Evolutionary conservation across 2,329 filamentous ascomycete species (phyloP), one percentile per base, ranked within the genome.

Genomic region (Canariomyces notabilis): DNA sequence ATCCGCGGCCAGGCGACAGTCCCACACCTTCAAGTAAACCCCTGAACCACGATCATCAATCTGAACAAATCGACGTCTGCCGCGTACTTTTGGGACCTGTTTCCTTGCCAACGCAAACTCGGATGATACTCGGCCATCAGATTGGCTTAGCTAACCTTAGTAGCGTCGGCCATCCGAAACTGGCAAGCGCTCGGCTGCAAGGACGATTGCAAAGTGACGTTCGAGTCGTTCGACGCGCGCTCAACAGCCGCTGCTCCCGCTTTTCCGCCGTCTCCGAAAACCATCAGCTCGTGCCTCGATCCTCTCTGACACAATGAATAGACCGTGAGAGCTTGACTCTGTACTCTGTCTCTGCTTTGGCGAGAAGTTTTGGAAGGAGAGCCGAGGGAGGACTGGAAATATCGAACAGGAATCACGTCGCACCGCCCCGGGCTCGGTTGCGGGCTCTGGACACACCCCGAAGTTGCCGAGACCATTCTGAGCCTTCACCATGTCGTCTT

Each of bases 401-500:
- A 37, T 26, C 35, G 36, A 37, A 26, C 26, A 14, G 12, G 19
- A 11, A n/a, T 18, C 19, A 31, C 29, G 8, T 23, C 29, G 6
- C 9, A 11, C 16, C 6, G 11, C 5, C 3, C 16, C 36, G 19
- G 33, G 14, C 18, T 39, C 23, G n/a, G 23, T 14, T 20, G 5
- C 16, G 19, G 11, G 34, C 32, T 34, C 29, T 9, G 14, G 15
- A 37, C 19, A 12, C 29, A 21, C 20, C 19, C 22, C 2, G 15
- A 19, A 37, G 16, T 15, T 9, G 23, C 9, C 6, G 23, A 38
- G 21, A 14, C 11, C 16, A 26, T 20, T 11, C 21, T 34, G 23
- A 12, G 8, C 35, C 15, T 42, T 2, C 62, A 65, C 53, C 54
- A 81, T 81, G 77, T 74, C 78, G 59, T 74, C 76, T 44, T 68